Evolutionary conservation across 352 stramenopile genomes (phyloP).

Genomic region (Plasmopara muralis): DNA sequence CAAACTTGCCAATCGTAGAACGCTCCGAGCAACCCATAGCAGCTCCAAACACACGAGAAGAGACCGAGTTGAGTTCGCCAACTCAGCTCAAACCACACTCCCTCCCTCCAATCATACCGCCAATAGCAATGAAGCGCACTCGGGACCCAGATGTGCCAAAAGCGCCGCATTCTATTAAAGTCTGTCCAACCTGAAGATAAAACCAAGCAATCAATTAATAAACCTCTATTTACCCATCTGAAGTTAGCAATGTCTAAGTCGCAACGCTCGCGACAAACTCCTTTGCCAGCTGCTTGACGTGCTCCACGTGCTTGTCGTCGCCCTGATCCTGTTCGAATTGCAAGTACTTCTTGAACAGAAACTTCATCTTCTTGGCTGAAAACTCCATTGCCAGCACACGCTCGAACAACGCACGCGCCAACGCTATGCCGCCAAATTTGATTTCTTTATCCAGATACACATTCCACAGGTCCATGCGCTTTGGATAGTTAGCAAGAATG

Average conservation of each 20-base stretch:
- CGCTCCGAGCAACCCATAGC: conserved; percentile 1
- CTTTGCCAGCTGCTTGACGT: conserved; percentile 93
- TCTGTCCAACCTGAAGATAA: conserved; percentile 13
- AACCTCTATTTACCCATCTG: conserved; percentile 33
- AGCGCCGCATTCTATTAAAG: conserved; percentile 20
- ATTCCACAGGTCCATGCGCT: conserved; percentile 95
- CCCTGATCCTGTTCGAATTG: conserved; percentile 91
- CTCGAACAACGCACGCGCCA: conserved; percentile 88
- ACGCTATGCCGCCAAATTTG: conserved; percentile 81
- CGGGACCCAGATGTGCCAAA: conserved; percentile 6
- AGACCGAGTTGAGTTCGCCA: background rate
- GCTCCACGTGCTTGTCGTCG: conserved; percentile 74
- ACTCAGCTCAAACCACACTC: background rate
- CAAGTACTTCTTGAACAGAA: conserved; percentile 96
- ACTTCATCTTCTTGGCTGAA: conserved; percentile 97
- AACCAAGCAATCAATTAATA: background rate
- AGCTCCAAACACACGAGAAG: conserved; percentile 4
- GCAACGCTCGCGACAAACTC: conserved; percentile 85
- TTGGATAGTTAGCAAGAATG: conserved; percentile 91
- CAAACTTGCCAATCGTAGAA: too few species aligned
- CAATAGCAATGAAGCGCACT: conserved; percentile 16
- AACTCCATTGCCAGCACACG: conserved; percentile 92
- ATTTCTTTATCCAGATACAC: conserved; percentile 97
- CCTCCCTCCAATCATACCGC: conserved; percentile 8
- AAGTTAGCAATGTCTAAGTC: conserved; percentile 23